A percentile compares a stretch with the other conserved stretches of the same genome.
Conservation (phyloP, 2,329 filamentous ascomycete genomes). For the Pseudopithomyces chartarum region DNA sequence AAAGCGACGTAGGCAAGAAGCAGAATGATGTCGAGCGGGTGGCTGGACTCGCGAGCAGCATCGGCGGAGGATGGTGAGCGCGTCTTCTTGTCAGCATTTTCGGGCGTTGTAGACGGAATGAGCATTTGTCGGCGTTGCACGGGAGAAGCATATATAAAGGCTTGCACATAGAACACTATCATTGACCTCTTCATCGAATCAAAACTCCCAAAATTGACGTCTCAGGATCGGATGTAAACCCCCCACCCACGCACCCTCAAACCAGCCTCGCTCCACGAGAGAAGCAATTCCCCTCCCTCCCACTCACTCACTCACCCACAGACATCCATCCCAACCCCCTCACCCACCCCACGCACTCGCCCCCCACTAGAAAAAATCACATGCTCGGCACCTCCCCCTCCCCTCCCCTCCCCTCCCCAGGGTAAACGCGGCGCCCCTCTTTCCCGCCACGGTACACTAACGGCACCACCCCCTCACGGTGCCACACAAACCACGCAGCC, state of each 20-base stretch:
- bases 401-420: not conserved
- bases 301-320: too few relatives aligned
- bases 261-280: not conserved
- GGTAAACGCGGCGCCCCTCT: too few relatives aligned
- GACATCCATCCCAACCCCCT: too few relatives aligned
- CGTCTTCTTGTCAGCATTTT: not conserved
- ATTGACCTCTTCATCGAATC: not conserved
- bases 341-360: too few relatives aligned
- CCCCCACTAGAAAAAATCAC: too few relatives aligned
- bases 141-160: constrained; percentile 11
- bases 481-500: not conserved
- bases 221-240: too few relatives aligned
- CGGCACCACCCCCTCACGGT: not conserved
- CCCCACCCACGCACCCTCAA: not conserved
- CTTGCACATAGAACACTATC: not conserved
- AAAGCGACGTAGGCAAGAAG: constrained; percentile 84
- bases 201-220: too few relatives aligned
- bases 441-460: not conserved
- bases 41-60: constrained; percentile 85
- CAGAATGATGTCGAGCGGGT: constrained; percentile 77
- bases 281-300: too few relatives aligned
- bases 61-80: constrained; percentile 85
- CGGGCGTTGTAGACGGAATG: constrained; percentile 2
- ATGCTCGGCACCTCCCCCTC: not conserved
- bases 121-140: constrained; percentile 15